A percentile compares a stretch with the other conserved stretches of the same genome.
Conservation (phyloP, 2,329 filamentous ascomycete genomes). For the Diaporthe sp. region DNA sequence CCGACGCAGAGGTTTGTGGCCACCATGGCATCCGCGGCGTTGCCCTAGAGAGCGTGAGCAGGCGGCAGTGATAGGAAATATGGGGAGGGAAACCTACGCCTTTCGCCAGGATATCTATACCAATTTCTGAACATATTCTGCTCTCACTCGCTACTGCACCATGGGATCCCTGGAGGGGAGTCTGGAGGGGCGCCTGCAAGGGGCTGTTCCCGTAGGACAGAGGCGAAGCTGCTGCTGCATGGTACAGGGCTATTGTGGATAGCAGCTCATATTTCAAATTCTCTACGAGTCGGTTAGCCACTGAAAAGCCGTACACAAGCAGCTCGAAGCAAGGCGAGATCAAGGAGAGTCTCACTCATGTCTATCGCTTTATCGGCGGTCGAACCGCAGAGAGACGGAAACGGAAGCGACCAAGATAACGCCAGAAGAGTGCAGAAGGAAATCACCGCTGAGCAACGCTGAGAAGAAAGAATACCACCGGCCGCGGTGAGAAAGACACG, state of each 20-base stretch:
- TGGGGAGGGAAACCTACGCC: slow-evolving; percentile 56
- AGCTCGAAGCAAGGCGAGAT: background rate
- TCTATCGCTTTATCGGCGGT: slow-evolving; percentile 12
- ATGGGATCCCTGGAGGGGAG: slow-evolving; percentile 38
- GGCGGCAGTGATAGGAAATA: background rate
- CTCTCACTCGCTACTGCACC: slow-evolving; percentile 82
- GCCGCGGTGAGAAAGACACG: background rate
- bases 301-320: accelerated
- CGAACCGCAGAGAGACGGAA: background rate
- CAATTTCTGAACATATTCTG: slow-evolving; percentile 77
- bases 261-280: slow-evolving; percentile 17
- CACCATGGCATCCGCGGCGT: slow-evolving; percentile 83
- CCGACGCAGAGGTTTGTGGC: slow-evolving; percentile 83
- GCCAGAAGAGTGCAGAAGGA: background rate
- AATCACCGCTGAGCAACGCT: background rate
- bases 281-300: slow-evolving; percentile 8
- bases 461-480: background rate
- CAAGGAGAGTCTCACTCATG: slow-evolving; percentile 35
- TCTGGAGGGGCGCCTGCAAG: slow-evolving; percentile 14
- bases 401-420: slow-evolving; percentile 14
- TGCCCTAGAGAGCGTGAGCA: slow-evolving; percentile 63
- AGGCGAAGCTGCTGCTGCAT: slow-evolving; percentile 27
- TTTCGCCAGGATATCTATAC: slow-evolving; percentile 70
- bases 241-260: slow-evolving; percentile 23
- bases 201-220: slow-evolving; percentile 14